These are phyloP conservation scores for Pelagomonas calceolata DNA, from an alignment of 108 stramenopile genomes.

Conservation along the genomic window DNA sequence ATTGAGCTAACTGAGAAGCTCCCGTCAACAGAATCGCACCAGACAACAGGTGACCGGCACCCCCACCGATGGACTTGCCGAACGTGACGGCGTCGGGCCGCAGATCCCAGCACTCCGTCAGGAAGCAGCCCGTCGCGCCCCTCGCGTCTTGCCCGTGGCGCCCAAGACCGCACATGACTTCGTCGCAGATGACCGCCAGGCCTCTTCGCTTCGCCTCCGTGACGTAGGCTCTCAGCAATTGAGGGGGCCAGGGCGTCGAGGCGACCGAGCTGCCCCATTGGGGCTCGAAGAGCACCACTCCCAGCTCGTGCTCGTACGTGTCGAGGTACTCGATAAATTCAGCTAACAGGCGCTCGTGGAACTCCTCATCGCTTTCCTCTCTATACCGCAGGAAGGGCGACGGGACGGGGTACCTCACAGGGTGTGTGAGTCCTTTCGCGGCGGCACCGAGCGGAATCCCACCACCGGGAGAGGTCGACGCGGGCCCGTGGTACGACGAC, in stretches of 20 bases:
- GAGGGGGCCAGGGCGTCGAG: slow-evolving; percentile 39
- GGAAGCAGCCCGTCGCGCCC: no score
- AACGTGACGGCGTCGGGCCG: slow-evolving; percentile 47
- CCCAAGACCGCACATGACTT: slow-evolving; percentile 56
- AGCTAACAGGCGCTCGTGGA: slow-evolving; percentile 18
- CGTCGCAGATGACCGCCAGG: slow-evolving; percentile 35
- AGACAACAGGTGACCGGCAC: slow-evolving; percentile 38
- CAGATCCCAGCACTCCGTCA: slow-evolving; percentile 34
- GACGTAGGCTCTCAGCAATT: slow-evolving; percentile 34
- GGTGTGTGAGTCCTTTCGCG: slow-evolving; percentile 8
- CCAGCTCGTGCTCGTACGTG: slow-evolving; percentile 26
- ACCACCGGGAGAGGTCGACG: slow-evolving; percentile 45
- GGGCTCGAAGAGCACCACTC: slow-evolving; percentile 47
- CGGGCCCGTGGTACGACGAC: slow-evolving; percentile 49
- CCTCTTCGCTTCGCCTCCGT: slow-evolving; percentile 25
- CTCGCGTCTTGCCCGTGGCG: slow-evolving; percentile 42
- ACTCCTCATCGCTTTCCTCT: slow-evolving; percentile 11
- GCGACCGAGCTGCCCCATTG: slow-evolving; percentile 50
- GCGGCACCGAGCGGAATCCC: slow-evolving; percentile 35
- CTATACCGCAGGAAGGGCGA: slow-evolving; percentile 4
- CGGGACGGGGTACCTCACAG: slow-evolving; percentile 44
- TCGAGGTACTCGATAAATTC: slow-evolving; percentile 25
- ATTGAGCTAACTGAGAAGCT: background rate
- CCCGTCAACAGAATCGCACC: slow-evolving; percentile 38
- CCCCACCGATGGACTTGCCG: slow-evolving; percentile 49